Evolutionary conservation across 108 stramenopile species (phyloP), one percentile per base, ranked within the genome.

Genomic region (Skeletonema marinoi): DNA sequence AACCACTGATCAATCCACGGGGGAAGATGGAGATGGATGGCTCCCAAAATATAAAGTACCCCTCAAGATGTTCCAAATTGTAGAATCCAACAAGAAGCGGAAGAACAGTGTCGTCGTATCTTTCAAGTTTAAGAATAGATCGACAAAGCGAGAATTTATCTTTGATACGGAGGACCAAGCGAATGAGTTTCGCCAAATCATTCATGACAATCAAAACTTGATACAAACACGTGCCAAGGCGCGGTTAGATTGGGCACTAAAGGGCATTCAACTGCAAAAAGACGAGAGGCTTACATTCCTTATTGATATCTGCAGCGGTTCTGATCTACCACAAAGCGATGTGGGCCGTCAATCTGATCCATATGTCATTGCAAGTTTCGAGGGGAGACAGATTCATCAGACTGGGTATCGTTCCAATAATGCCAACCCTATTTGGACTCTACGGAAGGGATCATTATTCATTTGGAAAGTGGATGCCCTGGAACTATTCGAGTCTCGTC

Each of bases 391-490:
- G 31, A 71, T 93, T 0, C 94, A 95, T 68, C 74, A 78, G 59
- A 95, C 94, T 6, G 65, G 81, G 17, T 67, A 71, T 56, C 83
- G 89, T 9, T 50, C 72, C 6, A 82, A 70, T 12, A 83, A 82
- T 75, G 81, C 86, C 12, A 81, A 95, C 80, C 94, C 94, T 7
- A 87, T 92, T 39, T 95, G 87, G 88, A 95, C 94, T 0, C 19
- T 95, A 21, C 75, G 78, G 19, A 91, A 88, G 6, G 80, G 80
- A 16, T 88, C 88, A 1, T 69, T 95, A 4, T 95, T 95, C 65
- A 50, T 95, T 32, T 76, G 87, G 68, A 81, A 66, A 56, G 68
- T 86, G 8, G 56, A 66, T 46, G 84, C 90, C 17, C 50, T 87
- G 21, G 85, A 88, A 19, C 48, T 94, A 4, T 93, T 95, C 77